These are phyloP conservation scores for Cordyceps cateniannulata DNA, from an alignment of 2,329 filamentous ascomycete species.

Conservation along the genomic window DNA sequence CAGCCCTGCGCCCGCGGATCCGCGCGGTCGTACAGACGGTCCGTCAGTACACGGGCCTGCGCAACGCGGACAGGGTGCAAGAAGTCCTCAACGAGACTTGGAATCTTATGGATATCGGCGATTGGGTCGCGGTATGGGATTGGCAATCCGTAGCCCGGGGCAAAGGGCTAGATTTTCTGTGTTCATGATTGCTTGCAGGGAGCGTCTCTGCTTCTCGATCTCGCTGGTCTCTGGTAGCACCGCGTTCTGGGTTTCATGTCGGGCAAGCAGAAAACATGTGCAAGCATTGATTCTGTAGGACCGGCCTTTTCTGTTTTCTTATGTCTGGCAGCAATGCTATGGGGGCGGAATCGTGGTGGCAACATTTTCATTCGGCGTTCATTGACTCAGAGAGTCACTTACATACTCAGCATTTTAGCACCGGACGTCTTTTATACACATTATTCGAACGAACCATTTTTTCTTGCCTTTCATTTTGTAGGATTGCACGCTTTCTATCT, in stretches of 20 bases:
- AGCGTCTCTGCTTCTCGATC: background rate
- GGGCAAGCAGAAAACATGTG: background rate
- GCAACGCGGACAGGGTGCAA: conserved; percentile 48
- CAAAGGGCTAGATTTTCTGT: conserved; percentile 51
- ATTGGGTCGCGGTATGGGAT: conserved; percentile 56
- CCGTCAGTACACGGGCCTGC: conserved; percentile 52
- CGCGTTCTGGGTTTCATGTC: background rate
- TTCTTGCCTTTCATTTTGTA: background rate
- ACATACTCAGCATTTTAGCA: background rate
- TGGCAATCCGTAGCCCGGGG: conserved; percentile 52
- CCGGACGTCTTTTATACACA: background rate
- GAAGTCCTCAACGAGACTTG: conserved; percentile 54
- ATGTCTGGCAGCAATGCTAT: background rate
- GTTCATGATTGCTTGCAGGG: conserved; percentile 30
- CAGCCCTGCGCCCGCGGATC: conserved; percentile 45
- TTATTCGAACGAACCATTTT: background rate
- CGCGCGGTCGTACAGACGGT: conserved; percentile 43
- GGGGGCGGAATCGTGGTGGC: background rate
- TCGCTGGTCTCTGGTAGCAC: background rate
- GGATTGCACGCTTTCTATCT: background rate
- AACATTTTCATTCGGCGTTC: background rate
- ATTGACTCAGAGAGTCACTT: background rate
- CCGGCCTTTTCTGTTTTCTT: background rate
- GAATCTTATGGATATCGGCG: conserved; percentile 50
- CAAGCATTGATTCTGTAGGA: background rate